Percentiles rank a stretch among this genome's conserved stretches.
Conservation (phyloP, 176 grass and related monocot species). For the Avena sativa region DNA sequence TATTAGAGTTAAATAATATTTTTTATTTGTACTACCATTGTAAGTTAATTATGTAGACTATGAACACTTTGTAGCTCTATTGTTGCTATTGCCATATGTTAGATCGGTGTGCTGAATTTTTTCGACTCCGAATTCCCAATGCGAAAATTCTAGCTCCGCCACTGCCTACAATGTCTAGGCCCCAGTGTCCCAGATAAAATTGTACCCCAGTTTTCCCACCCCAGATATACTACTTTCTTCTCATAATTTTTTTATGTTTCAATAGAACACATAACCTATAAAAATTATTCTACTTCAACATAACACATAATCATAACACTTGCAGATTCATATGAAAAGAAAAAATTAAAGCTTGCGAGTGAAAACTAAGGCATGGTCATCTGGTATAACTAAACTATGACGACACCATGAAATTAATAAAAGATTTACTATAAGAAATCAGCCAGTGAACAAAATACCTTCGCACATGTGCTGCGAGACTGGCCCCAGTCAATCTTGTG, state of each 20-base stretch:
- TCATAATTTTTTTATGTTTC: background rate
- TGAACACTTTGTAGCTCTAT: no score
- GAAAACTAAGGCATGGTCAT: background rate
- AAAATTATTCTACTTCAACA: background rate
- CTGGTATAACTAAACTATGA: background rate
- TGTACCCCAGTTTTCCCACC: background rate
- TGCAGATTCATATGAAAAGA: background rate
- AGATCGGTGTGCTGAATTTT: no score
- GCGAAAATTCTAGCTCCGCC: no score
- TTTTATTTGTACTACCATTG: no score
- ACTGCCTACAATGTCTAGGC: no score
- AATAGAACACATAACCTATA: no score
- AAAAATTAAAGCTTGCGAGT: background rate
- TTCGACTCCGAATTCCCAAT: no score
- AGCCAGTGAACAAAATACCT: slow-evolving; percentile 39
- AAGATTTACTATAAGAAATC: no score
- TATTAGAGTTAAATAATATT: no score
- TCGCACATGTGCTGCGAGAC: slow-evolving; percentile 56
- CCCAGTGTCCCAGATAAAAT: background rate
- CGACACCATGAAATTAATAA: background rate
- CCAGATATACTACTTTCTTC: background rate
- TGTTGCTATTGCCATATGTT: no score
- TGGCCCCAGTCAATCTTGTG: slow-evolving; percentile 56
- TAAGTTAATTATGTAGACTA: no score
- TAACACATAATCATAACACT: background rate